Evolutionary conservation across 2,329 filamentous ascomycete species (phyloP), one percentile per base, ranked within the genome.

Genomic region (Beauveria pseudobassiana): DNA sequence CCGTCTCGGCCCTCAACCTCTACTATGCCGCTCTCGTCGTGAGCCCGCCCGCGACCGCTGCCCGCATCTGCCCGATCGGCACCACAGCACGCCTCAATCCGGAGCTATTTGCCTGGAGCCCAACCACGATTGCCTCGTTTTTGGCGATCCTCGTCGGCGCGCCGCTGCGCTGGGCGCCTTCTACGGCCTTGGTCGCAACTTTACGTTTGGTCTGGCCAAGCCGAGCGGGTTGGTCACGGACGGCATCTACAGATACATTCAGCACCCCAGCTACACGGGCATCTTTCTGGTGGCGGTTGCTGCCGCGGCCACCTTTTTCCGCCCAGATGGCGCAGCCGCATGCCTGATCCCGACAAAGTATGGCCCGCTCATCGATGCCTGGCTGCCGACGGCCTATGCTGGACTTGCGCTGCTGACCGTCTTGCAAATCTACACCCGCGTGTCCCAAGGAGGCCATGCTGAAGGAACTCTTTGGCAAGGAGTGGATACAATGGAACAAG

Each of bases 251-350:
- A 63, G 64, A n/a, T 79, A 77, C 63, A 69, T 82, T 2, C 80
- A 82, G 65, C 80, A 84, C 65, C 80, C 81, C 1, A 80, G 80
- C 60, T 84, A 84, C 62, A 77, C 76, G 0, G 81, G 78, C 0
- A 50, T 77, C 2, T 10, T 73, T 0, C 30, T 77, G 3, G 64
- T 82, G 0, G 57, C 74, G 1, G 16, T 72, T 1, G 68, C 63
- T 45, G 72, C 74, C 59, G 40, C 67, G 1, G 61, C 67, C 1
- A 62, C 82, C 3, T 67, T 79, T 8, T 62, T 68, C 16, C 67
- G 78, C 0, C 62, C 70, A 30, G 57, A 59, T 28, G 48, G 45
- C 24, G 56, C 46, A 0, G 30, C 26, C 1, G 57, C 34, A 2
- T 59, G 57, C 48, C 20, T 42, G 9, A 34, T 59, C 5, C 56